Conservation (phyloP, 768 basidiomycete genomes). For the Lentinus brumalis region DNA sequence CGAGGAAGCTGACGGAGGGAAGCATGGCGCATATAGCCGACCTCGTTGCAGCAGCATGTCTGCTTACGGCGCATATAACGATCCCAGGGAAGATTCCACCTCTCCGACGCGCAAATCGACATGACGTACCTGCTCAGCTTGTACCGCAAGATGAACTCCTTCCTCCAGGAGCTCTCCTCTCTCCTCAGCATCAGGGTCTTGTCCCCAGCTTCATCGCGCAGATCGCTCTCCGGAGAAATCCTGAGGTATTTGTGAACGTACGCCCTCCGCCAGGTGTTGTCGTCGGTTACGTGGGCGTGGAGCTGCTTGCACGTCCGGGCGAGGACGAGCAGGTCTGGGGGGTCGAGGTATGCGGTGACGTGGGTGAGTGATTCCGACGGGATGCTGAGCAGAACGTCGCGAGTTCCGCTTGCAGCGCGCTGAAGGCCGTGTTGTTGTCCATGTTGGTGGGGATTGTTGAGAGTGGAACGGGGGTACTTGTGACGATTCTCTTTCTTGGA, state of each 20-base stretch:
- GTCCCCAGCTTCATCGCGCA: constrained; percentile 38
- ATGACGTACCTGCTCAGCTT: constrained; percentile 52
- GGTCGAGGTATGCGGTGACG: constrained; percentile 72
- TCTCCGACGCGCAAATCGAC: not conserved
- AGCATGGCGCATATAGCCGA: not conserved
- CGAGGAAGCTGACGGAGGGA: not conserved
- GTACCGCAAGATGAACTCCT: constrained; percentile 65
- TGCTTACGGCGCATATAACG: not conserved
- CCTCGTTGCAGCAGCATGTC: constrained; percentile 11
- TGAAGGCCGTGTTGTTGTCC: constrained; percentile 41
- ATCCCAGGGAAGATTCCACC: not conserved
- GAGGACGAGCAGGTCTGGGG: constrained; percentile 60
- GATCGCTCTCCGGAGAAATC: constrained; percentile 63
- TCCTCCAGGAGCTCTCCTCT: constrained; percentile 63
- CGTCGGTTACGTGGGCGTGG: constrained; percentile 68
- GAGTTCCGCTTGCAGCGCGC: constrained; percentile 21
- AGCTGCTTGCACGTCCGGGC: constrained; percentile 52
- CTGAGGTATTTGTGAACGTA: constrained; percentile 69
- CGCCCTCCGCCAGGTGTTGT: constrained; percentile 79
- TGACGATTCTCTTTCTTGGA: constrained; percentile 39
- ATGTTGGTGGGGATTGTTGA: constrained; percentile 43
- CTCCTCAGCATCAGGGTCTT: constrained; percentile 56
- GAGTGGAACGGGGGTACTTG: constrained; percentile 32
- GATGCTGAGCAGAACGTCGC: constrained; percentile 45
- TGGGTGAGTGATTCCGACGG: constrained; percentile 77